Base-by-base conservation (phyloP, 2,329 filamentous ascomycete species). In the Dactylellina leptospora region DNA sequence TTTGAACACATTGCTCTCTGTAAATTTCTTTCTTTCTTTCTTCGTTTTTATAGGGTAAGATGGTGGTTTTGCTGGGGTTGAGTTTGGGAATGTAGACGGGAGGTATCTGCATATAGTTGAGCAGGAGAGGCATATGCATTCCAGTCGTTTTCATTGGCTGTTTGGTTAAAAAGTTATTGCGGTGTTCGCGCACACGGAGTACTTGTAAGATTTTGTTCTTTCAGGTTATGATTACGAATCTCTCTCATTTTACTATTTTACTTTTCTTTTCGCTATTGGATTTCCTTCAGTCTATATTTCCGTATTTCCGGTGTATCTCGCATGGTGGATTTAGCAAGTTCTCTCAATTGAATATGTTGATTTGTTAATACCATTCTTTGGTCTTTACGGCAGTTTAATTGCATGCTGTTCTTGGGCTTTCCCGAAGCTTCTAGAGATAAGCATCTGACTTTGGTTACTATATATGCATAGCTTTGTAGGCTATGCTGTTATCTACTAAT, bases 301-400 rank as follows among this genome's bases (percentile, higher is more conserved):
- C 16, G 1, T 33, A 11, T 50, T 51, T 27, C 4, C 45, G 13
- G 22, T 27, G 33, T 11, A n/a, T 40, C 36, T 40, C 13, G 18
- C n/a, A 9, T 25, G 13, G 18, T 68, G 62, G 62, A 60, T 68
- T 68, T 68, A 68, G 62, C 62, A 68, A 38, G 62, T 47, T 20
- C 48, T 23, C 20, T n/a, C n/a, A 38, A 40, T 51, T 18, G 5
- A 40, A 9, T n/a, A n/a, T n/a, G n/a, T n/a, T n/a, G n/a, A n/a
- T n/a, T n/a, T n/a, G n/a, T n/a, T n/a, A n/a, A n/a, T n/a, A n/a
- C n/a, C n/a, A n/a, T n/a, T n/a, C n/a, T n/a, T n/a, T n/a, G n/a
- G n/a, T n/a, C n/a, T n/a, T n/a, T n/a, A n/a, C n/a, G n/a, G n/a
- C n/a, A n/a, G n/a, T n/a, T n/a, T n/a, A n/a, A n/a, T n/a, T n/a